Conservation (phyloP, 306 rosid species). For the Begonia loranthoides region DNA sequence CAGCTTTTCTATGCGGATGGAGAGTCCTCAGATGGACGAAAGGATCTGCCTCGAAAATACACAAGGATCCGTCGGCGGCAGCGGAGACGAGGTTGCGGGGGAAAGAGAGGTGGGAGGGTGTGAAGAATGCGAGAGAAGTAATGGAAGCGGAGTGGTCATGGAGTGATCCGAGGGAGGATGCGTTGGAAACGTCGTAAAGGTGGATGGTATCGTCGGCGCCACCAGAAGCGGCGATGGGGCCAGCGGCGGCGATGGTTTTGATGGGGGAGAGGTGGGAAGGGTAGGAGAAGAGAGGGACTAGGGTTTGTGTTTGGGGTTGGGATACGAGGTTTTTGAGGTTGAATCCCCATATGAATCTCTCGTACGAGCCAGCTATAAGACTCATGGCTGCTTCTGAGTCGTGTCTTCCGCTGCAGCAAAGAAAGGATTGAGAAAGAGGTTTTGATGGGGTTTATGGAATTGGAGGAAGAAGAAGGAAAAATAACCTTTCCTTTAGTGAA, state of each 20-base stretch:
- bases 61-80: slow-evolving; percentile 49
- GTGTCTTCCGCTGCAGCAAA: too few species aligned
- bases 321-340: slow-evolving; percentile 29
- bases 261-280: slow-evolving; percentile 75
- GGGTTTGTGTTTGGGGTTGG: slow-evolving; percentile 18
- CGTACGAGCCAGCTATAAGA: slow-evolving; percentile 83
- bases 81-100: slow-evolving; percentile 93
- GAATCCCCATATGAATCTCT: slow-evolving; percentile 86
- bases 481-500: neutral
- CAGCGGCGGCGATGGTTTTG: slow-evolving; percentile 53
- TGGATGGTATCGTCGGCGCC: slow-evolving; percentile 83
- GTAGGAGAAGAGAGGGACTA: slow-evolving; percentile 63
- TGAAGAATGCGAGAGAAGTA: slow-evolving; percentile 66
- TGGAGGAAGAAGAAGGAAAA: too few species aligned
- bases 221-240: slow-evolving; percentile 76
- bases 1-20: slow-evolving; percentile 38
- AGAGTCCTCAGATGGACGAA: slow-evolving; percentile 68
- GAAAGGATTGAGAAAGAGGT: neutral
- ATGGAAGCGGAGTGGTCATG: slow-evolving; percentile 58
- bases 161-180: slow-evolving; percentile 79
- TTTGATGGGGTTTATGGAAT: neutral
- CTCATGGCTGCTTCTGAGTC: slow-evolving; percentile 22
- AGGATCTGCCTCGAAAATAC: slow-evolving; percentile 68
- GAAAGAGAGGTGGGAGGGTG: slow-evolving; percentile 44
- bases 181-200: slow-evolving; percentile 54